phyloP scores from a whole-genome alignment of 352 stramenopile species.

The Globisporangium takayamanum region DNA sequence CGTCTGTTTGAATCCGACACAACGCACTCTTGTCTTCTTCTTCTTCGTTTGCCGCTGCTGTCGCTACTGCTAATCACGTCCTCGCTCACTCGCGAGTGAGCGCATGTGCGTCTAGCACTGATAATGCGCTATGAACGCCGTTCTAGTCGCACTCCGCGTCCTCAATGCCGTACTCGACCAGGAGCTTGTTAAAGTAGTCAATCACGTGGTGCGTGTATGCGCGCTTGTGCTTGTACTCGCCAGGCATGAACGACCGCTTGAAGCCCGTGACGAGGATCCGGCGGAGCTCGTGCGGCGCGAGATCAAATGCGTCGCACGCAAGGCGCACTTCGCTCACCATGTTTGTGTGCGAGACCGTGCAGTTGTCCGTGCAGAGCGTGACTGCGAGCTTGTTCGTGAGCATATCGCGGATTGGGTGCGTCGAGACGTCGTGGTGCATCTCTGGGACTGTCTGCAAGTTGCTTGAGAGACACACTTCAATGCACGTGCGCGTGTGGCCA shows the following conservation, averaged over 20 bases:
- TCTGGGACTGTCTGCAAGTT: slow-evolving; percentile 83
- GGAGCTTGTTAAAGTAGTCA: slow-evolving; percentile 80
- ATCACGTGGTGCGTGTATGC: slow-evolving; percentile 83
- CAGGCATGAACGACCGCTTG: slow-evolving; percentile 81
- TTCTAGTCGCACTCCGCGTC: slow-evolving; percentile 9
- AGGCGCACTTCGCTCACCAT: slow-evolving; percentile 80
- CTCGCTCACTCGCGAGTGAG: neutral
- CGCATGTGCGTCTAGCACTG: neutral
- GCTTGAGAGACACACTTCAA: slow-evolving; percentile 85
- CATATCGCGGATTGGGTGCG: slow-evolving; percentile 77
- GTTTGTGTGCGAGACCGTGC: slow-evolving; percentile 80
- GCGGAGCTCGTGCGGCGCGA: slow-evolving; percentile 64
- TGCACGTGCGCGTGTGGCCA: slow-evolving; percentile 68
- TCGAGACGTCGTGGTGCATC: slow-evolving; percentile 63
- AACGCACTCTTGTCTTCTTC: neutral
- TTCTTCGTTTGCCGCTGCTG: neutral
- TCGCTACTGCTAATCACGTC: too few relatives aligned
- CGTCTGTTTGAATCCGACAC: neutral
- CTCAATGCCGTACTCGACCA: slow-evolving; percentile 59
- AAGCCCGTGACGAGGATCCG: slow-evolving; percentile 81
- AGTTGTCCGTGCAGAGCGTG: slow-evolving; percentile 85
- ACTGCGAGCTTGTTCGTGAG: slow-evolving; percentile 79
- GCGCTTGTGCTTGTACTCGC: slow-evolving; percentile 69
- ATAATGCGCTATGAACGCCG: too few relatives aligned
- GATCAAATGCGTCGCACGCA: slow-evolving; percentile 71